A percentile compares a stretch with the other conserved stretches of the same genome.
Conservation (phyloP, 2,329 filamentous ascomycete genomes). For the Mycogone perniciosa region DNA sequence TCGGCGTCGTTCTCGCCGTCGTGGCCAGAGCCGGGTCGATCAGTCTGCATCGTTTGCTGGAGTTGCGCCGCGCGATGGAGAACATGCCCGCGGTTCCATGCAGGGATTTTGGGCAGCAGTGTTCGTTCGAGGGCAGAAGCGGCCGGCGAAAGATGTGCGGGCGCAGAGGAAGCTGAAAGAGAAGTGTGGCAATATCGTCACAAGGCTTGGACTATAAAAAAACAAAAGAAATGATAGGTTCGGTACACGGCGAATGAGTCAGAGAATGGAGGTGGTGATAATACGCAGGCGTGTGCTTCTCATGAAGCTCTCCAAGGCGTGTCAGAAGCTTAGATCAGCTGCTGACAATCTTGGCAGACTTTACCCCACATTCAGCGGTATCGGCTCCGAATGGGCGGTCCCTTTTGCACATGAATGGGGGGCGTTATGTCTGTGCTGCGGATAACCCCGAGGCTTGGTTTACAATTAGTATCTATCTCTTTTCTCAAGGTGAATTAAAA, state of each 20-base stretch:
- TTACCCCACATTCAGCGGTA: conserved; percentile 14
- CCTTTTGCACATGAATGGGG: background rate
- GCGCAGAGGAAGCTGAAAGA: background rate
- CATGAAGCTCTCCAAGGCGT: background rate
- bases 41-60: conserved; percentile 35
- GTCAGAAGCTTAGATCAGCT: too few species aligned
- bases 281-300: too few species aligned
- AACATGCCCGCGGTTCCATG: conserved; percentile 39
- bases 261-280: too few species aligned
- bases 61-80: conserved; percentile 40
- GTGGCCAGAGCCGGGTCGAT: conserved; percentile 16
- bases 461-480: too few species aligned
- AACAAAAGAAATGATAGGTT: too few species aligned
- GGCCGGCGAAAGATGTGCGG: background rate
- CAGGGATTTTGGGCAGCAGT: conserved; percentile 15
- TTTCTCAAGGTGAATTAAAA: too few species aligned
- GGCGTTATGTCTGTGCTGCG: background rate
- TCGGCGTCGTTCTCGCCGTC: conserved; percentile 2
- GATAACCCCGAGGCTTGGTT: background rate
- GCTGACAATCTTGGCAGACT: background rate
- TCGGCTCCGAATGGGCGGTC: conserved; percentile 12
- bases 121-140: background rate
- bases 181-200: too few species aligned
- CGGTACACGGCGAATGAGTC: too few species aligned
- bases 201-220: too few species aligned